phyloP scores from a whole-genome alignment of 106 monocot genomes.

The Gastrodia elata region DNA sequence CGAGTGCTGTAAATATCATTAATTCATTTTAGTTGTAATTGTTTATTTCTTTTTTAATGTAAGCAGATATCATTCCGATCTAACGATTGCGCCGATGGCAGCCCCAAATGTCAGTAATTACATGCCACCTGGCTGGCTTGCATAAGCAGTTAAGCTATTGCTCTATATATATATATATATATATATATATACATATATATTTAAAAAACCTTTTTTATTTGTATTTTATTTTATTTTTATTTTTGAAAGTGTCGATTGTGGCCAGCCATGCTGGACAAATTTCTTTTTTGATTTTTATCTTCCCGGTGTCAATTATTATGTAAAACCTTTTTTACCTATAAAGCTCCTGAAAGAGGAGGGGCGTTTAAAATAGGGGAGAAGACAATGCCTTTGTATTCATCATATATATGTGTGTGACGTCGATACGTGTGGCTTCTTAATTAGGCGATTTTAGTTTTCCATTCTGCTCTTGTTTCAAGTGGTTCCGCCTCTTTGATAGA shows the following conservation, averaged over 20 bases:
- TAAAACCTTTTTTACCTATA: not conserved
- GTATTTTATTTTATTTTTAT: too few species aligned
- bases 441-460: too few species aligned
- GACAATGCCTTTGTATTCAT: not conserved
- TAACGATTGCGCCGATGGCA: not conserved
- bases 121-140: conserved; percentile 6
- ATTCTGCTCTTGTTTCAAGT: too few species aligned
- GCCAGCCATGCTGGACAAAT: not conserved
- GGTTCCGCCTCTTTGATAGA: too few species aligned
- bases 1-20: too few species aligned
- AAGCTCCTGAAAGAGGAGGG: not conserved
- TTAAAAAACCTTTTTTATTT: not conserved
- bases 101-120: conserved; percentile 3
- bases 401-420: too few species aligned
- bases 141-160: not conserved
- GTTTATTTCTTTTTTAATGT: too few species aligned
- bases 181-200: not conserved
- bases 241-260: not conserved
- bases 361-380: not conserved
- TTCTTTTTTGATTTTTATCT: not conserved
- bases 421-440: not conserved
- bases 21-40: too few species aligned
- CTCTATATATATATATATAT: not conserved
- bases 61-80: not conserved
- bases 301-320: not conserved